Evolutionary conservation across 2,329 filamentous ascomycete species (phyloP).

Genomic region (Alternaria arbusti): DNA sequence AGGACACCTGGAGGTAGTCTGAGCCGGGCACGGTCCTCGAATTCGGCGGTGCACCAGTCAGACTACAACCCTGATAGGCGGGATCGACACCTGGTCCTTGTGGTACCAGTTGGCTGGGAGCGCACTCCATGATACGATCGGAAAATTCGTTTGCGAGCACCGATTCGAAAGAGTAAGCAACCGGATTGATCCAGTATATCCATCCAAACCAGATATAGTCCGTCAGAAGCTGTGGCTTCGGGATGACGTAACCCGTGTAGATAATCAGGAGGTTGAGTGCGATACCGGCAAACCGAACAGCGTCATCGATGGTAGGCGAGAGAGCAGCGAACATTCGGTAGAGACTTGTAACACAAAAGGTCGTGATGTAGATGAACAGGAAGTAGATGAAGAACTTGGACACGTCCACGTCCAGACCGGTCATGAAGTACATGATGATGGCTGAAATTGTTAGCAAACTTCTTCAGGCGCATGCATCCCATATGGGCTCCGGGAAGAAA

Average conservation of each 20-base stretch:
- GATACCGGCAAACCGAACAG: constrained; percentile 69
- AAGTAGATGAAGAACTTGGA: constrained; percentile 72
- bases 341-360: constrained; percentile 67
- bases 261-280: constrained; percentile 67
- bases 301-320: constrained; percentile 69
- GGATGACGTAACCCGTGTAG: constrained; percentile 72
- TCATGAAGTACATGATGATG: constrained; percentile 71
- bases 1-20: constrained; percentile 62
- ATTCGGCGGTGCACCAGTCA: constrained; percentile 64
- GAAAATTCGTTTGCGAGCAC: constrained; percentile 72
- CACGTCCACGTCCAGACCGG: constrained; percentile 62
- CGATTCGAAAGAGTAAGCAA: constrained; percentile 69
- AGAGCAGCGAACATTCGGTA: constrained; percentile 72
- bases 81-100: constrained; percentile 62
- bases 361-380: constrained; percentile 68
- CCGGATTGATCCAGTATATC: constrained; percentile 55
- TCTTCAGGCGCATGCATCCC: neutral
- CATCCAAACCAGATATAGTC: constrained; percentile 69
- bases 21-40: constrained; percentile 59
- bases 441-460: constrained; percentile 20
- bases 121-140: constrained; percentile 63
- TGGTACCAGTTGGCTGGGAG: constrained; percentile 65
- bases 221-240: constrained; percentile 64
- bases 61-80: constrained; percentile 66
- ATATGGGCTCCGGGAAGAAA: neutral